A percentile compares a stretch with the other conserved stretches of the same genome.
phyloP scores from a whole-genome alignment of 352 stramenopile species.

The Phytophthora sojae region DNA sequence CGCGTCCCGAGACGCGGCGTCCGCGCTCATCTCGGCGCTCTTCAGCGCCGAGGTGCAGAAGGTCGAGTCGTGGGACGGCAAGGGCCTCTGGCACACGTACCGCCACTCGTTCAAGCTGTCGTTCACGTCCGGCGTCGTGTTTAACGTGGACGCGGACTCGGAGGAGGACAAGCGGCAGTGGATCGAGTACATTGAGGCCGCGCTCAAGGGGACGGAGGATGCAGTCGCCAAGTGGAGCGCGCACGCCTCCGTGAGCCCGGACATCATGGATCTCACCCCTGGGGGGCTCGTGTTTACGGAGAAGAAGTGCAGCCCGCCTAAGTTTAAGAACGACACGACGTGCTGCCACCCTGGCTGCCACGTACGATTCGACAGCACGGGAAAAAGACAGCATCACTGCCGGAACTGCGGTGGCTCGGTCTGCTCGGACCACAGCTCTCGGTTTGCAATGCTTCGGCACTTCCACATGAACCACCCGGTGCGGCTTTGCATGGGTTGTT shows the following conservation, averaged over 20 bases:
- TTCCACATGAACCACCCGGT: conserved; percentile 71
- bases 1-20: conserved; percentile 68
- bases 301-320: conserved; percentile 65
- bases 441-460: conserved; percentile 72
- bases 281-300: conserved; percentile 69
- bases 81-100: conserved; percentile 84
- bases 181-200: conserved; percentile 81
- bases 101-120: conserved; percentile 87
- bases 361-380: conserved; percentile 76
- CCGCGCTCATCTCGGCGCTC: conserved; percentile 60
- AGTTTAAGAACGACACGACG: conserved; percentile 74
- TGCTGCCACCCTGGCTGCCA: conserved; percentile 71
- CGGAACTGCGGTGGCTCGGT: conserved; percentile 82
- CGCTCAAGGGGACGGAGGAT: conserved; percentile 48
- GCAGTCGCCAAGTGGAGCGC: conserved; percentile 52
- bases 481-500: conserved; percentile 74
- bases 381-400: conserved; percentile 85
- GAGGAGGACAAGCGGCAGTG: conserved; percentile 83
- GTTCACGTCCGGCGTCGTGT: conserved; percentile 75
- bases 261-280: conserved; percentile 58
- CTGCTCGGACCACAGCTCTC: conserved; percentile 83
- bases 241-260: conserved; percentile 37
- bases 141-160: conserved; percentile 82
- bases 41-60: conserved; percentile 79
- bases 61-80: conserved; percentile 87